A percentile compares a stretch with the other conserved stretches of the same genome.
Evolutionary conservation across 176 grass and related monocot species (phyloP).

Genomic region (barley (Hordeum vulgare)): DNA sequence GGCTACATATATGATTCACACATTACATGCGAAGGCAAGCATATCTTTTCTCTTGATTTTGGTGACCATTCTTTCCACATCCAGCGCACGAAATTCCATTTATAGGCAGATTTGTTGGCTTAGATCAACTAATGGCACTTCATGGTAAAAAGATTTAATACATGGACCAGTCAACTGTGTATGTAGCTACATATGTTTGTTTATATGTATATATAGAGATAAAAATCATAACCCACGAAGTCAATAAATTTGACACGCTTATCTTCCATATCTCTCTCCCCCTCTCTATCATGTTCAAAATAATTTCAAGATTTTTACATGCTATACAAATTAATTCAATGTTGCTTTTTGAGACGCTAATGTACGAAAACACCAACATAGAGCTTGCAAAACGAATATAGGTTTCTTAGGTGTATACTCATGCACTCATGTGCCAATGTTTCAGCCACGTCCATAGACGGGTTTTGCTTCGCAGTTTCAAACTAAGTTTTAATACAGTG

Average conservation of each 20-base stretch:
- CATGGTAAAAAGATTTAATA: neutral
- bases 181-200: no score
- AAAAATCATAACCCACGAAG: neutral
- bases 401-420: neutral
- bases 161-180: neutral
- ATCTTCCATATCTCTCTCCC: neutral
- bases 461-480: neutral
- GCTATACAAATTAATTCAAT: neutral
- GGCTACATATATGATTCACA: neutral
- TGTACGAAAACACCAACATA: neutral
- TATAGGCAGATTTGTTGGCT: neutral
- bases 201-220: no score
- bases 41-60: neutral
- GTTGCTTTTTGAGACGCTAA: neutral
- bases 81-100: neutral
- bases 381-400: neutral
- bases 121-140: neutral
- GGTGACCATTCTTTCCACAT: no score
- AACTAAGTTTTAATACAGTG: neutral
- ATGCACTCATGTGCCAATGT: neutral
- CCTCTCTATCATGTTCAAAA: neutral
- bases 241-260: neutral
- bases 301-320: neutral
- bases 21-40: neutral
- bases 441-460: neutral